phyloP scores from a whole-genome alignment of 805 yeast genomes.

The Metschnikowia amazonensis region DNA sequence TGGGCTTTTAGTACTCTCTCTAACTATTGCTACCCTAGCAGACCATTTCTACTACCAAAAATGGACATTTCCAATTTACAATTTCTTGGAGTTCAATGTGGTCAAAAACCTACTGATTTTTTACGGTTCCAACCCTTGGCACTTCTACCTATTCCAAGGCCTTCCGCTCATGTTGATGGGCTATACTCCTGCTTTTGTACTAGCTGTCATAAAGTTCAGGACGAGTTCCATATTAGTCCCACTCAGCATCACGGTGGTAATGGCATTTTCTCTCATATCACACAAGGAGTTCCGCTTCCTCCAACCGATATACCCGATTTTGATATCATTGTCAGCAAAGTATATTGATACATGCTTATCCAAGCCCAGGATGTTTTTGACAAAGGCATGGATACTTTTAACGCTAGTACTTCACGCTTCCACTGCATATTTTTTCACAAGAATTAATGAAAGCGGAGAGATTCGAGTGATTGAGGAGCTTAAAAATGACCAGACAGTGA shows the following conservation, averaged over 20 bases:
- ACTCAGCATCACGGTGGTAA: conserved; percentile 41
- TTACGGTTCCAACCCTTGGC: conserved; percentile 83
- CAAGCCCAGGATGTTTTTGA: background rate
- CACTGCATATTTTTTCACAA: conserved; percentile 51
- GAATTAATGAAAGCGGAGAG: conserved; percentile 84
- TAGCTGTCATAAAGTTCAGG: conserved; percentile 11
- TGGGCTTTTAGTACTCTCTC: background rate
- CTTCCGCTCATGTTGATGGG: conserved; percentile 71
- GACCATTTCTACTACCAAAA: conserved; percentile 61
- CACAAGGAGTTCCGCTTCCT: conserved; percentile 94
- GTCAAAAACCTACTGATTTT: conserved; percentile 67
- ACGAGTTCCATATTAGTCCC: conserved; percentile 19
- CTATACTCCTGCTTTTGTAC: conserved; percentile 57
- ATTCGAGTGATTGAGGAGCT: conserved; percentile 60
- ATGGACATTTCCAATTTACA: conserved; percentile 57
- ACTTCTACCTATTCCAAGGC: conserved; percentile 80
- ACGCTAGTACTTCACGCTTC: conserved; percentile 32
- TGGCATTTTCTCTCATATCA: conserved; percentile 57
- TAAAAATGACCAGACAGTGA: conserved; percentile 35
- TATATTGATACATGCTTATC: background rate
- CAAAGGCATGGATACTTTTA: conserved; percentile 10
- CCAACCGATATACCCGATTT: conserved; percentile 76
- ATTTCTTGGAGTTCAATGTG: conserved; percentile 77
- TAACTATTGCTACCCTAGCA: conserved; percentile 7
- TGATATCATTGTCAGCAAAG: conserved; percentile 49